A percentile compares a stretch with the other conserved stretches of the same genome.
Conservation (phyloP, 2,329 filamentous ascomycete genomes). For the Macroventuria anomochaeta region DNA sequence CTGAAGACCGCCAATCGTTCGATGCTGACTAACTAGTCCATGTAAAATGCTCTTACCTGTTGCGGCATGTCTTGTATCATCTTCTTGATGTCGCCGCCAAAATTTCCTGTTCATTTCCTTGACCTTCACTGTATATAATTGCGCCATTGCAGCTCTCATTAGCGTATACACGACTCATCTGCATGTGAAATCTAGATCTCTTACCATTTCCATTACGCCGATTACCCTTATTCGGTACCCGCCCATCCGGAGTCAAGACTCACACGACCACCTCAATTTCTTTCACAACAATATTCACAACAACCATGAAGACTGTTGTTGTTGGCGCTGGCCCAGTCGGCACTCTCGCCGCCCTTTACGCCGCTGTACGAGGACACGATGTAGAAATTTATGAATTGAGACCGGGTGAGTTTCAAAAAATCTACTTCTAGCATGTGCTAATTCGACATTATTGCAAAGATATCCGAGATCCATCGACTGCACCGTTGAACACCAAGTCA, state of each 20-base stretch:
- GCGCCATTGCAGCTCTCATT: neutral
- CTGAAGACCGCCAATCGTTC: constrained; percentile 22
- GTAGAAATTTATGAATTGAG: constrained; percentile 95
- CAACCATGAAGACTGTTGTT: constrained; percentile 70
- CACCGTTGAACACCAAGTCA: constrained; percentile 93
- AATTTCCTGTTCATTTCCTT: constrained; percentile 2
- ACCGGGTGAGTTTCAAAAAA: constrained; percentile 68
- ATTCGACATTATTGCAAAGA: constrained; percentile 61
- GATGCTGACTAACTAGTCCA: constrained; percentile 28
- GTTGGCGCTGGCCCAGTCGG: constrained; percentile 95
- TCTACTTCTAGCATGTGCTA: neutral
- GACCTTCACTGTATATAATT: constrained; percentile 9
- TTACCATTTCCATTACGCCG: constrained; percentile 16
- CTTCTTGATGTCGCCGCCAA: constrained; percentile 13
- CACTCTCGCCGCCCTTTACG: constrained; percentile 89
- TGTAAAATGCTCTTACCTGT: constrained; percentile 24
- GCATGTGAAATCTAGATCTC: constrained; percentile 10
- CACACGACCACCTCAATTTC: constrained; percentile 12
- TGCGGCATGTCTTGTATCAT: constrained; percentile 27
- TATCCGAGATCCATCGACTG: constrained; percentile 80
- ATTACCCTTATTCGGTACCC: constrained; percentile 4
- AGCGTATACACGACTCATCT: constrained; percentile 2
- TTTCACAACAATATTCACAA: neutral
- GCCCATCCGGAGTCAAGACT: constrained; percentile 16
- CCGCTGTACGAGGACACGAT: constrained; percentile 82